phyloP scores from a whole-genome alignment of 164 flowering plant genomes.

The Hamamelis virginiana region DNA sequence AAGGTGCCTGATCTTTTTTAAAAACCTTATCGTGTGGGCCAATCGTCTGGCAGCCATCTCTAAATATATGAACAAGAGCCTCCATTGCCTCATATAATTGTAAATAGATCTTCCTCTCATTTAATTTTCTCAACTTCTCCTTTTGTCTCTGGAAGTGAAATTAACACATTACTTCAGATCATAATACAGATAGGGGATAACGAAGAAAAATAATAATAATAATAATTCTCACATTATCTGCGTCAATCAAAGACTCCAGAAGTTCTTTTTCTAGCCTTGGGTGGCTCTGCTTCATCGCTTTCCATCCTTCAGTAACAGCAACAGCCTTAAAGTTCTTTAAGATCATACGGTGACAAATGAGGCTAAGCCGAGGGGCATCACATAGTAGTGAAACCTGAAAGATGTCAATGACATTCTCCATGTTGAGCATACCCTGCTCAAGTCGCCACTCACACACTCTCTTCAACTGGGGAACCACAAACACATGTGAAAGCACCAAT shows the following conservation, averaged over 20 bases:
- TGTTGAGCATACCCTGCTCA: conserved; percentile 48
- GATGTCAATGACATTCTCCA: conserved; percentile 66
- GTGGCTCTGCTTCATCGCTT: conserved; percentile 68
- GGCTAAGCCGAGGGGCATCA: conserved; percentile 72
- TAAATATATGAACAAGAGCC: conserved; percentile 83
- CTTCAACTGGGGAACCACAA: conserved; percentile 66
- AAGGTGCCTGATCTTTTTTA: conserved; percentile 49
- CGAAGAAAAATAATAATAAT: neutral
- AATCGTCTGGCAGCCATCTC: conserved; percentile 88
- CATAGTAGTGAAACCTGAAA: conserved; percentile 78
- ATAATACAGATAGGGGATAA: neutral
- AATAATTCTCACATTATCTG: conserved; percentile 43
- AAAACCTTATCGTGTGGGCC: conserved; percentile 77
- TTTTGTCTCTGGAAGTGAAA: conserved; percentile 46
- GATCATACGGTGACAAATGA: conserved; percentile 68
- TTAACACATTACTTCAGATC: neutral
- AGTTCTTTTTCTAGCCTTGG: conserved; percentile 71
- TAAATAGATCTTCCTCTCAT: conserved; percentile 60
- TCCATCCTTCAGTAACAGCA: conserved; percentile 70
- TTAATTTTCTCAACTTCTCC: conserved; percentile 45
- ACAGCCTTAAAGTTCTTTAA: conserved; percentile 51
- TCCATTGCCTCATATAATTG: conserved; percentile 91
- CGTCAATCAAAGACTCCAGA: conserved; percentile 39
- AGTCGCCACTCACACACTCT: conserved; percentile 47
- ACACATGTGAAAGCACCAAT: conserved; percentile 78